Evolutionary conservation across 495 filamentous ascomycete species (phyloP).

Genomic region (Penicillium argentinense): DNA sequence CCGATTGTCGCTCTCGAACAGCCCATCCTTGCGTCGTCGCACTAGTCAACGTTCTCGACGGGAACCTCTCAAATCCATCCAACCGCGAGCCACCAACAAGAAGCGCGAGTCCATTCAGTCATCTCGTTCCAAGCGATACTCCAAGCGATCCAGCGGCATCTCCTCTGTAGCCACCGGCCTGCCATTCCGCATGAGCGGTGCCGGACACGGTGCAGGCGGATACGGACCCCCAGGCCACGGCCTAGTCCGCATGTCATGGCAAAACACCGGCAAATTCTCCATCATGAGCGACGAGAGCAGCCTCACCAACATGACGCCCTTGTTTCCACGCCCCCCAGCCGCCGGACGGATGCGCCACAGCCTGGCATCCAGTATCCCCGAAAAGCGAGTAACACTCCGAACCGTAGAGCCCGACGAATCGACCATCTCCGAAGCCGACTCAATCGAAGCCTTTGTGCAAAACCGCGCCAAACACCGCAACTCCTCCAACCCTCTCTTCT

Average conservation of each 20-base stretch:
- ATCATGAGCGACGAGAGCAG: conserved; percentile 41
- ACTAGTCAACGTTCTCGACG: conserved; percentile 34
- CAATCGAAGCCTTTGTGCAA: conserved; percentile 47
- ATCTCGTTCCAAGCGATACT: conserved; percentile 40
- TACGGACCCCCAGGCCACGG: conserved; percentile 48
- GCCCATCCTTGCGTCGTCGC: conserved; percentile 32
- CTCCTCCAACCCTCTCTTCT: conserved; percentile 45
- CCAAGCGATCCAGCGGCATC: conserved; percentile 47
- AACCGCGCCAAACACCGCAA: conserved; percentile 44
- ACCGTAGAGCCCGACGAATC: conserved; percentile 37
- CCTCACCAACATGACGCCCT: conserved; percentile 34
- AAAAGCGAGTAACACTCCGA: conserved; percentile 36
- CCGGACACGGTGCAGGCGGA: conserved; percentile 50
- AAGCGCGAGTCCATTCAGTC: conserved; percentile 45
- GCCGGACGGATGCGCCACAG: conserved; percentile 29
- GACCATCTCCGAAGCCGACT: conserved; percentile 42
- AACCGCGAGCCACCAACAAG: conserved; percentile 34
- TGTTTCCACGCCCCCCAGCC: conserved; percentile 41
- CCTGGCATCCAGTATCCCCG: conserved; percentile 28
- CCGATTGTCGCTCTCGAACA: conserved; percentile 33
- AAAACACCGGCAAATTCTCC: conserved; percentile 36
- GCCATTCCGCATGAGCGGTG: conserved; percentile 43
- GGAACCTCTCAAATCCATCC: conserved; percentile 41
- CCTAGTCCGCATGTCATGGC: conserved; percentile 48
- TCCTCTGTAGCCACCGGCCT: conserved; percentile 38